These are phyloP conservation scores for Paramecium sonneborni DNA, from an alignment of 73 alveolate species.

Conservation along the genomic window DNA sequence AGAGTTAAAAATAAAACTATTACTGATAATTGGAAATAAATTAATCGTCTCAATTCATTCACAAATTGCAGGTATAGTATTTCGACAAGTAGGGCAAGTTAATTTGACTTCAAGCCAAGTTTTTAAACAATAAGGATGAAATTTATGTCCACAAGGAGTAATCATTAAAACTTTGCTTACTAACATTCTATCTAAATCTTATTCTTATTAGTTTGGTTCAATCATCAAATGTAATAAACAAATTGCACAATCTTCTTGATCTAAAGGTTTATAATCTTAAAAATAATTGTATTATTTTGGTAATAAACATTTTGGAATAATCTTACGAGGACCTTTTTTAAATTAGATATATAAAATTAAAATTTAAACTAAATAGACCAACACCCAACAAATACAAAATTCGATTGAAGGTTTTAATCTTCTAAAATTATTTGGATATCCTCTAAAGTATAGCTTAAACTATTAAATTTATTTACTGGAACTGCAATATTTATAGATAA, in stretches of 20 bases:
- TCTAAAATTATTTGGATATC: slow-evolving; percentile 44
- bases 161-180: slow-evolving; percentile 21
- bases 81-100: slow-evolving; percentile 38
- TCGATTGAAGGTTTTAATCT: background rate
- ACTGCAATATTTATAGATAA: background rate
- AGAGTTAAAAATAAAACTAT: background rate
- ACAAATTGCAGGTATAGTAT: background rate
- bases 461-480: background rate
- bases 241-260: slow-evolving; percentile 18
- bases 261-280: background rate
- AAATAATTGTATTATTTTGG: slow-evolving; percentile 41
- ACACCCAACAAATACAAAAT: slow-evolving; percentile 6
- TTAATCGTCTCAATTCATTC: background rate
- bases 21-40: background rate
- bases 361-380: background rate
- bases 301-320: slow-evolving; percentile 11
- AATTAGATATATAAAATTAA: background rate
- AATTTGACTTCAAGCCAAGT: slow-evolving; percentile 45
- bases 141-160: slow-evolving; percentile 47
- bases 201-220: slow-evolving; percentile 33
- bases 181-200: background rate
- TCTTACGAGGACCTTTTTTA: slow-evolving; percentile 4
- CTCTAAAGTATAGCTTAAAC: slow-evolving; percentile 43
- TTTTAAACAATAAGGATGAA: slow-evolving; percentile 11
- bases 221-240: background rate